Percentiles rank a stretch among this genome's conserved stretches.
Evolutionary conservation across 1,284 basidiomycete genomes (phyloP).

Genomic region (Testicularia cyperi): DNA sequence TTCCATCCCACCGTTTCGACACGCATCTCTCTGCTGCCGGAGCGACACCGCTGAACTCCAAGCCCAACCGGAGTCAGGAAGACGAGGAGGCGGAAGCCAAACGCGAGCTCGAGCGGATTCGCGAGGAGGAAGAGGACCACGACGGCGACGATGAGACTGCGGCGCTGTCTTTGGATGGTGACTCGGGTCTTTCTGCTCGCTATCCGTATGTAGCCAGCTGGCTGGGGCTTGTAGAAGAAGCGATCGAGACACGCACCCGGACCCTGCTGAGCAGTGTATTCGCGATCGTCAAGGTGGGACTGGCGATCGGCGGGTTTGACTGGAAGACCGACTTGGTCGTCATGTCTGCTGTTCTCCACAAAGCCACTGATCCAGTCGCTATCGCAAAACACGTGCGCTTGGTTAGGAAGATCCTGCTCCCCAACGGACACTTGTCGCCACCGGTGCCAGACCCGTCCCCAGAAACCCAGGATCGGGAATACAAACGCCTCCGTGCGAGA

Average conservation of each 20-base stretch:
- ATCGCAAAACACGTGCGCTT: conserved; percentile 6
- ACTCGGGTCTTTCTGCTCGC: too few species aligned
- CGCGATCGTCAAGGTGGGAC: conserved; percentile 6
- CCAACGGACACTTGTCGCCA: conserved; percentile 25
- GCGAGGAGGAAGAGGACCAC: background rate
- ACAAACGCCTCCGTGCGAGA: conserved; percentile 22
- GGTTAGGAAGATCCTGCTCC: conserved; percentile 18
- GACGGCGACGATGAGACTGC: conserved; percentile 2
- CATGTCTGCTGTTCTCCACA: conserved; percentile 5
- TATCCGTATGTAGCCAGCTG: conserved; percentile 27
- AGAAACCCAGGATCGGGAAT: conserved; percentile 24
- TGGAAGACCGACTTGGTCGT: conserved; percentile 11
- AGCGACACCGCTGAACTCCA: background rate
- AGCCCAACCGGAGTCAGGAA: background rate
- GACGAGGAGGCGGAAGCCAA: background rate
- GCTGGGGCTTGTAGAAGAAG: conserved; percentile 16
- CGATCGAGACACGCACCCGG: conserved; percentile 7
- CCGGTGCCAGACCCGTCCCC: conserved; percentile 24
- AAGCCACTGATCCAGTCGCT: conserved; percentile 14
- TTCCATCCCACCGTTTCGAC: too few species aligned
- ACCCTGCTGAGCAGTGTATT: conserved; percentile 7
- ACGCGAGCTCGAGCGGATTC: background rate
- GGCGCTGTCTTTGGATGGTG: too few species aligned
- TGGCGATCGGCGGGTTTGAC: conserved; percentile 10
- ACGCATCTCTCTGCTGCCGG: too few species aligned